Percentiles rank a stretch among this genome's conserved stretches.
Evolutionary conservation across 495 filamentous ascomycete genomes (phyloP).

Genomic region (Talaromyces wortmannii): DNA sequence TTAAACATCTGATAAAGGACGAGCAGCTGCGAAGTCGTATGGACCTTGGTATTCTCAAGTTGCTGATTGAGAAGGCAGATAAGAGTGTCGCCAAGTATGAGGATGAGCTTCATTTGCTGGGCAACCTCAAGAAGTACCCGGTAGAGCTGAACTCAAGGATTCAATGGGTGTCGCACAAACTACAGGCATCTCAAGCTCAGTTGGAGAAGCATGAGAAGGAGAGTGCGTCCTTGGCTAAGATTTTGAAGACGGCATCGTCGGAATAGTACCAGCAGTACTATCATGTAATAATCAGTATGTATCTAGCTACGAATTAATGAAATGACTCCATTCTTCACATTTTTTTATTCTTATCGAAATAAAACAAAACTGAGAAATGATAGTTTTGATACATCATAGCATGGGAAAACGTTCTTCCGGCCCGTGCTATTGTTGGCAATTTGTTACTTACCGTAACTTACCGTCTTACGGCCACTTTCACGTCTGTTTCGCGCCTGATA

Average conservation of each 20-base stretch:
- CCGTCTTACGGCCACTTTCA: too few relatives aligned
- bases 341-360: too few relatives aligned
- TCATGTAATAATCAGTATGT: too few relatives aligned
- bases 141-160: conserved; percentile 53
- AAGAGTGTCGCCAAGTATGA: conserved; percentile 72
- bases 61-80: conserved; percentile 66
- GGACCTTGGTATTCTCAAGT: conserved; percentile 61
- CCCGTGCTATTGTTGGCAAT: too few relatives aligned
- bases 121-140: conserved; percentile 53
- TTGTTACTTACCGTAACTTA: too few relatives aligned
- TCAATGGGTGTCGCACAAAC: conserved; percentile 64
- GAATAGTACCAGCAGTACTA: too few relatives aligned
- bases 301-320: too few relatives aligned
- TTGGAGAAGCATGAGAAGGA: conserved; percentile 69
- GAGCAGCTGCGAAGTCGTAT: conserved; percentile 64
- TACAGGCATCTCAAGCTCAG: conserved; percentile 66
- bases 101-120: conserved; percentile 64
- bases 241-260: conserved; percentile 15
- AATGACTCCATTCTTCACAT: too few relatives aligned
- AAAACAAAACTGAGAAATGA: too few relatives aligned
- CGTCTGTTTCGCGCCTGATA: too few relatives aligned
- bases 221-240: conserved; percentile 63
- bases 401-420: too few relatives aligned
- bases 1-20: conserved; percentile 63
- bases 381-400: too few relatives aligned